Percentiles rank a stretch among this genome's conserved stretches.
Conservation (phyloP, 768 basidiomycete species). For the Heimioporus sp. region DNA sequence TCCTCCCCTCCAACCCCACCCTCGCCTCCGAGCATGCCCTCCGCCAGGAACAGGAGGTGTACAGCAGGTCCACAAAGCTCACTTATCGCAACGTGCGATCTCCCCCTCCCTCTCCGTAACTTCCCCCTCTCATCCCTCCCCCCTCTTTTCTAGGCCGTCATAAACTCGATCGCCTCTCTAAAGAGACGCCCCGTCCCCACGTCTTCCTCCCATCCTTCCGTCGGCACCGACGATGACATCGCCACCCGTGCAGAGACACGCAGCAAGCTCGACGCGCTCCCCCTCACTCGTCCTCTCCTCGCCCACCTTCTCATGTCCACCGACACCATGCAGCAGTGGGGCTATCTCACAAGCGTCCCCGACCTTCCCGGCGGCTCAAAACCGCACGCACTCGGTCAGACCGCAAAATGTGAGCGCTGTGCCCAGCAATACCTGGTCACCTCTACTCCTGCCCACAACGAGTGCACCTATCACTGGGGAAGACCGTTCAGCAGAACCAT, state of each 20-base stretch:
- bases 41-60: slow-evolving; percentile 76
- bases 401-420: slow-evolving; percentile 80
- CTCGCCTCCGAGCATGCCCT: slow-evolving; percentile 79
- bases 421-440: slow-evolving; percentile 65
- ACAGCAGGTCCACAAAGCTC: slow-evolving; percentile 74
- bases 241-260: slow-evolving; percentile 51
- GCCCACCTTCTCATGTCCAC: slow-evolving; percentile 57
- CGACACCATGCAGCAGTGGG: slow-evolving; percentile 60
- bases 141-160: slow-evolving; percentile 42
- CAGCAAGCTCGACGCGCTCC: slow-evolving; percentile 51
- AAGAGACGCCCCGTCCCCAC: slow-evolving; percentile 57
- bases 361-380: slow-evolving; percentile 58
- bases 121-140: slow-evolving; percentile 8
- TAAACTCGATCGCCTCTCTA: slow-evolving; percentile 48
- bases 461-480: slow-evolving; percentile 87
- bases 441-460: slow-evolving; percentile 49
- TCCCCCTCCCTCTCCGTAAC: background rate
- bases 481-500: slow-evolving; percentile 57
- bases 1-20: slow-evolving; percentile 52
- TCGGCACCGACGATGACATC: slow-evolving; percentile 73
- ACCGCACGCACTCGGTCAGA: slow-evolving; percentile 60
- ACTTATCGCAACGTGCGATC: slow-evolving; percentile 78
- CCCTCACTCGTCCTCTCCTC: slow-evolving; percentile 51
- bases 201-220: slow-evolving; percentile 60
- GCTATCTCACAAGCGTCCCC: slow-evolving; percentile 71